Base-by-base conservation (phyloP, 257 asterid species). In the Gynochthodes officinalis region DNA sequence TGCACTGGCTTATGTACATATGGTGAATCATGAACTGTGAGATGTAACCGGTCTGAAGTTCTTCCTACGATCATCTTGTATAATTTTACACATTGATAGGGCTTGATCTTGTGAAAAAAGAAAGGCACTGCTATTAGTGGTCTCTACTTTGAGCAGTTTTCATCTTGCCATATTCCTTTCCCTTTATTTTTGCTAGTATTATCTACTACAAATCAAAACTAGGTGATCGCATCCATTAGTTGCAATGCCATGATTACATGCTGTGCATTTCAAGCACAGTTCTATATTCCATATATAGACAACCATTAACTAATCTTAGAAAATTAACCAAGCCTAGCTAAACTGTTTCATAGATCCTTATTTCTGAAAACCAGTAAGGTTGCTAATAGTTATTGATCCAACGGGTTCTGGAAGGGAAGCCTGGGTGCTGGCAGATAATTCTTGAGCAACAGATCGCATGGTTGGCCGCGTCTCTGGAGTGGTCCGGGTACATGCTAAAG, bases 381-480 rank as follows among this genome's bases (percentile, higher is more conserved):
- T 84, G 81, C 84, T 77, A 40, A 84, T 63, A 69, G 74, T 87
- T 72, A 73, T 79, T 67, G 80, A 30, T 69, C 83, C 87, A 70
- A 87, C 57, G 67, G 90, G 90, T 77, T 78, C 83, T 5, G 85
- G 80, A 68, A 87, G 82, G 82, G 71, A 83, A 7, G 93, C 78
- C 79, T 78, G 88, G 46, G 83, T 76, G 63, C 54, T 77, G 75
- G 92, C 95, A 42, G 97, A 82, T 21, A 93, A 54, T 71, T 93
- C 94, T 81, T 88, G 92, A 70, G 98, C 92, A 71, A 88, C 89
- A 39, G 16, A 82, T 25, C 95, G 94, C 97, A 93, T 89, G 82
- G 86, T 71, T 48, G 97, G 98, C 62, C 98, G 80, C 0, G 83
- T 73, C 77, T 87, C 96, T 8, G 98, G 96, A 32, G 69, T 58